These are phyloP conservation scores for Chytriomyces hyalinus DNA, from an alignment of 192 early-diverging fungal genomes.

Conservation along the genomic window DNA sequence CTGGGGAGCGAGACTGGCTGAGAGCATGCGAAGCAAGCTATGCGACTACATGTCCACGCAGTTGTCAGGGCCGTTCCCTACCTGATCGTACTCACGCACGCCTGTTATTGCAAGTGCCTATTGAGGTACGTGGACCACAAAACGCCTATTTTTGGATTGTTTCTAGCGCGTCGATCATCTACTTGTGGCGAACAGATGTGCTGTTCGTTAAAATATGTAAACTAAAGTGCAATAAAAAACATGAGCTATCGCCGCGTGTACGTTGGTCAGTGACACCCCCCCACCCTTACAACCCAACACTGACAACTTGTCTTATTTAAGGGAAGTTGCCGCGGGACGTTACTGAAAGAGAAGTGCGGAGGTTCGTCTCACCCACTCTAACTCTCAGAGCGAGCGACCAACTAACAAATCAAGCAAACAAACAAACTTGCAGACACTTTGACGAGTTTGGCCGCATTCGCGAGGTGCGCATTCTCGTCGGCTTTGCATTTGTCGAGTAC, in stretches of 20 bases:
- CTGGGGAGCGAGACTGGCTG: no score
- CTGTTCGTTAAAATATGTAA: background rate
- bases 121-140: no score
- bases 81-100: no score
- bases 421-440: slow-evolving; percentile 13
- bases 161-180: no score
- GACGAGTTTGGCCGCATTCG: slow-evolving; percentile 80
- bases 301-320: background rate
- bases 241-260: slow-evolving; percentile 21
- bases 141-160: no score
- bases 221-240: background rate
- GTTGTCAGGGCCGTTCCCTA: no score
- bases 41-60: no score
- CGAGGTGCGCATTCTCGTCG: slow-evolving; percentile 80
- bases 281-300: background rate
- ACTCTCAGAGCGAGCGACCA: background rate
- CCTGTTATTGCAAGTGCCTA: no score
- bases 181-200: background rate
- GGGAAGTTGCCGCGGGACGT: slow-evolving; percentile 86
- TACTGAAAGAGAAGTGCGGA: slow-evolving; percentile 82
- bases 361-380: slow-evolving; percentile 30
- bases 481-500: slow-evolving; percentile 96
- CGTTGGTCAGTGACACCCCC: slow-evolving; percentile 13
- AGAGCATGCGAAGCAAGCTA: no score
- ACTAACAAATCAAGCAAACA: background rate